Evolutionary conservation across 345 rosid genomes (phyloP).

Genomic region (Corchorus olitorius): DNA sequence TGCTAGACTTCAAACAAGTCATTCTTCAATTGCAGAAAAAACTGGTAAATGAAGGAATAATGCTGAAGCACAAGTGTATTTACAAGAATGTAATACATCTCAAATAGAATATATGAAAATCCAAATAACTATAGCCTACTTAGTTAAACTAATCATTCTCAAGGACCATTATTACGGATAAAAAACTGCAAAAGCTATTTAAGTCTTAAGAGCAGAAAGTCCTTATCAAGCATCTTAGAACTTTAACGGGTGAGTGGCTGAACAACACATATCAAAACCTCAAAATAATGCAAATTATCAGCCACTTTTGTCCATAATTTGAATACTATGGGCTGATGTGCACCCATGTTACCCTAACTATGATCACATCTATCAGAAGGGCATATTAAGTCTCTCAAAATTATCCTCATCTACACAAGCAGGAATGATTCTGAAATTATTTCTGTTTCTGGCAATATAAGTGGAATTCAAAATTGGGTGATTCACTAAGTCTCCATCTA

Average conservation of each 20-base stretch:
- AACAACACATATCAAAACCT: neutral
- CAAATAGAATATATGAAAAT: neutral
- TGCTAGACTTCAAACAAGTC: neutral
- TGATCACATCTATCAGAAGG: neutral
- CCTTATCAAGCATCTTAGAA: neutral
- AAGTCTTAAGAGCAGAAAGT: neutral
- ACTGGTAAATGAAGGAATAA: neutral
- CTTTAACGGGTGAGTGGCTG: neutral
- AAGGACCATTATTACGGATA: neutral
- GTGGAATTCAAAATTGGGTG: neutral
- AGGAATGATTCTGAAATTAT: neutral
- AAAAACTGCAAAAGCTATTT: neutral
- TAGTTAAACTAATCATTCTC: slow-evolving; percentile 2
- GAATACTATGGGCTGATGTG: neutral
- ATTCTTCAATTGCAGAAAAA: neutral
- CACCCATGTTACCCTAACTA: neutral
- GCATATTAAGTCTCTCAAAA: neutral
- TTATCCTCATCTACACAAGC: neutral
- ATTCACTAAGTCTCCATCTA: neutral
- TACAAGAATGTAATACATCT: neutral
- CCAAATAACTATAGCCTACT: neutral
- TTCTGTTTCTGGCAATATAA: slow-evolving; percentile 2
- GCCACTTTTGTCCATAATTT: neutral
- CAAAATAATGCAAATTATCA: neutral
- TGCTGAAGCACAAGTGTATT: neutral